Percentiles rank a stretch among this genome's conserved stretches.
These are phyloP conservation scores for Trametes cubensis DNA, from an alignment of 768 basidiomycete species.

Conservation along the genomic window DNA sequence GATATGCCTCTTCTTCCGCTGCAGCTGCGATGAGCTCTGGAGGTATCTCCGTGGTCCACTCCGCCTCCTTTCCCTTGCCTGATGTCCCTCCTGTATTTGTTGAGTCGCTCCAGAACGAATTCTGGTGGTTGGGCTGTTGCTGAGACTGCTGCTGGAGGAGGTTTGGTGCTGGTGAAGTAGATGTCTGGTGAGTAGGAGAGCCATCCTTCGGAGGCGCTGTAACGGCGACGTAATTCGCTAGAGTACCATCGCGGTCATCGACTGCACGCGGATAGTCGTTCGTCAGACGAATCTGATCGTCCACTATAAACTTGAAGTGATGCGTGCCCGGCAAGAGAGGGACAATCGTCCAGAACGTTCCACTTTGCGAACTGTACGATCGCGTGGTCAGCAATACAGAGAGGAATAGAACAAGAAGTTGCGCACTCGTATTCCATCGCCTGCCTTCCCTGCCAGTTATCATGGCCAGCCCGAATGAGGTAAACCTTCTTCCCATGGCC, in stretches of 20 bases:
- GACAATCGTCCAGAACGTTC: slow-evolving; percentile 44
- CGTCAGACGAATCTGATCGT: slow-evolving; percentile 81
- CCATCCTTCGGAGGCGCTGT: slow-evolving; percentile 37
- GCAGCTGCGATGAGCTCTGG: slow-evolving; percentile 78
- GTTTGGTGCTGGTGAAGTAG: slow-evolving; percentile 28
- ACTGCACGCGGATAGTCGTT: slow-evolving; percentile 85
- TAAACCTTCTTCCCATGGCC: slow-evolving; percentile 64
- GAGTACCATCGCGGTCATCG: slow-evolving; percentile 83
- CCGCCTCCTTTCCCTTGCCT: slow-evolving; percentile 33
- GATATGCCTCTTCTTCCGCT: slow-evolving; percentile 79
- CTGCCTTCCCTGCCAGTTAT: slow-evolving; percentile 73
- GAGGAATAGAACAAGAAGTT: neutral
- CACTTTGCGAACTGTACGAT: slow-evolving; percentile 35
- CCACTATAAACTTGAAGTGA: slow-evolving; percentile 93
- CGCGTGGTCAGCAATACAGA: neutral
- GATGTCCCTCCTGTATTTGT: slow-evolving; percentile 14
- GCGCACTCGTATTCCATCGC: slow-evolving; percentile 66
- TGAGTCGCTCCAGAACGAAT: slow-evolving; percentile 49
- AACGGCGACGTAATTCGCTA: slow-evolving; percentile 92
- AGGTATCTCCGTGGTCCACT: slow-evolving; percentile 84
- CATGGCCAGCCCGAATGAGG: slow-evolving; percentile 74
- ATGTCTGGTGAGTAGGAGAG: slow-evolving; percentile 38
- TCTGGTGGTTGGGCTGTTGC: slow-evolving; percentile 30
- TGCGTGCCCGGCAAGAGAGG: slow-evolving; percentile 86
- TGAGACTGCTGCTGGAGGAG: slow-evolving; percentile 13